Percentiles rank a stretch among this genome's conserved stretches.
These are phyloP conservation scores for Pyrenochaeta sp. DNA, from an alignment of 2,329 filamentous ascomycete genomes.

Conservation along the genomic window DNA sequence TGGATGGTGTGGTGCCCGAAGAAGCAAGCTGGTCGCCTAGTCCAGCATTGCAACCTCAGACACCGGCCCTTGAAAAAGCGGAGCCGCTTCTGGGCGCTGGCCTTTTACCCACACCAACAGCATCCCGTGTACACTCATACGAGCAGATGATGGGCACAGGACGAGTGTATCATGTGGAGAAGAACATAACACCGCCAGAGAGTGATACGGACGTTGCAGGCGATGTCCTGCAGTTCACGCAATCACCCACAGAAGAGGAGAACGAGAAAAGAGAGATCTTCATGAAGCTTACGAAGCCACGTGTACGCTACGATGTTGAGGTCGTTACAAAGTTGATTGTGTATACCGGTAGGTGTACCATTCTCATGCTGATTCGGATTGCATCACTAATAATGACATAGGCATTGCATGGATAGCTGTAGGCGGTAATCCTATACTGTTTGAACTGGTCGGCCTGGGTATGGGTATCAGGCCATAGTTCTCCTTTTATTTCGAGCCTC, in stretches of 20 bases:
- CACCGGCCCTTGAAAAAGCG: slow-evolving; percentile 32
- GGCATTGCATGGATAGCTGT: slow-evolving; percentile 86
- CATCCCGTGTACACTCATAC: slow-evolving; percentile 66
- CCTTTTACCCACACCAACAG: slow-evolving; percentile 58
- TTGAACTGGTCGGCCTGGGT: slow-evolving; percentile 67
- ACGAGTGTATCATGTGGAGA: slow-evolving; percentile 43
- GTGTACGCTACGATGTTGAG: slow-evolving; percentile 97
- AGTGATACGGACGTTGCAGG: slow-evolving; percentile 45
- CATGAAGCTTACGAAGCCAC: slow-evolving; percentile 80
- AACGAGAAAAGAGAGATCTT: slow-evolving; percentile 73
- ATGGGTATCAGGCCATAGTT: slow-evolving; percentile 31
- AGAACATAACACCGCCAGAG: slow-evolving; percentile 32
- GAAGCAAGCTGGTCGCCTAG: slow-evolving; percentile 33
- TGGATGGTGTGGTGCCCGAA: slow-evolving; percentile 40
- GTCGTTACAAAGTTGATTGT: slow-evolving; percentile 97
- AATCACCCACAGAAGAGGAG: slow-evolving; percentile 42
- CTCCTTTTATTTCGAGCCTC: not conserved
- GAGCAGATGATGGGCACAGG: slow-evolving; percentile 79
- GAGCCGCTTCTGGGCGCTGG: slow-evolving; percentile 52
- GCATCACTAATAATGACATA: slow-evolving; percentile 43
- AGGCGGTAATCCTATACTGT: slow-evolving; percentile 76
- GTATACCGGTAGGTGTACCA: slow-evolving; percentile 76
- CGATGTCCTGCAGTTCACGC: slow-evolving; percentile 23
- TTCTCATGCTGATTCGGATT: not conserved
- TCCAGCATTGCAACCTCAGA: slow-evolving; percentile 32